Conservation (phyloP, 2,329 filamentous ascomycete species). For the Tolypocladium inflatum region DNA sequence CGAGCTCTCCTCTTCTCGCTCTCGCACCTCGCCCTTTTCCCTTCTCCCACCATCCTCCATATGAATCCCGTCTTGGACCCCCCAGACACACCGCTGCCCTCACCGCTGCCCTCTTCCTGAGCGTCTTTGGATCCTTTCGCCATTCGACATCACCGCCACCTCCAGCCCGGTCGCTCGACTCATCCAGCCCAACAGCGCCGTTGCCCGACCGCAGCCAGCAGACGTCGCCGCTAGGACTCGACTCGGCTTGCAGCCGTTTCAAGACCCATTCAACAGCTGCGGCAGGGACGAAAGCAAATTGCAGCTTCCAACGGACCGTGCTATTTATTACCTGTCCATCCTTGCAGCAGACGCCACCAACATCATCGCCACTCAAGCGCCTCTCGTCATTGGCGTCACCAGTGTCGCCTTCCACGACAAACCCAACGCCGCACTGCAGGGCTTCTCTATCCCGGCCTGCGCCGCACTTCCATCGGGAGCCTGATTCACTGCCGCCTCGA, state of each 20-base stretch:
- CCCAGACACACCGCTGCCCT: not conserved
- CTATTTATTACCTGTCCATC: not conserved
- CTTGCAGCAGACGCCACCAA: not conserved
- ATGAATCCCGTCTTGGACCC: not conserved
- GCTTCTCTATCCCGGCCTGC: not conserved
- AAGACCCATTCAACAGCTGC: not conserved
- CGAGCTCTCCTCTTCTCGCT: slow-evolving; percentile 1
- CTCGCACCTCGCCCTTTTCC: not conserved
- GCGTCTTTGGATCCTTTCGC: not conserved
- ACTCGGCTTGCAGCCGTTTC: not conserved
- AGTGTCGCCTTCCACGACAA: not conserved
- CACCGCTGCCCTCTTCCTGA: not conserved
- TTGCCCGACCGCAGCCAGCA: not conserved
- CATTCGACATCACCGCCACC: not conserved
- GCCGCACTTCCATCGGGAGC: not conserved
- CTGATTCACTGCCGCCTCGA: not conserved
- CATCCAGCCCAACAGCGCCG: not conserved
- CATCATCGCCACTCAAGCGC: not conserved
- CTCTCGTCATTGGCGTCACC: not conserved
- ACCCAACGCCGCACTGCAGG: not conserved
- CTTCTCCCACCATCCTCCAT: not conserved
- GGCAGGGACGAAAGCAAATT: not conserved
- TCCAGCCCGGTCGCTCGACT: not conserved
- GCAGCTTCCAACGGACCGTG: not conserved
- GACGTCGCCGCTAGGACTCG: not conserved